Percentiles rank a stretch among this genome's conserved stretches.
Evolutionary conservation across 768 basidiomycete species (phyloP).

Genomic region (Tylopilus vinaceipallidus): DNA sequence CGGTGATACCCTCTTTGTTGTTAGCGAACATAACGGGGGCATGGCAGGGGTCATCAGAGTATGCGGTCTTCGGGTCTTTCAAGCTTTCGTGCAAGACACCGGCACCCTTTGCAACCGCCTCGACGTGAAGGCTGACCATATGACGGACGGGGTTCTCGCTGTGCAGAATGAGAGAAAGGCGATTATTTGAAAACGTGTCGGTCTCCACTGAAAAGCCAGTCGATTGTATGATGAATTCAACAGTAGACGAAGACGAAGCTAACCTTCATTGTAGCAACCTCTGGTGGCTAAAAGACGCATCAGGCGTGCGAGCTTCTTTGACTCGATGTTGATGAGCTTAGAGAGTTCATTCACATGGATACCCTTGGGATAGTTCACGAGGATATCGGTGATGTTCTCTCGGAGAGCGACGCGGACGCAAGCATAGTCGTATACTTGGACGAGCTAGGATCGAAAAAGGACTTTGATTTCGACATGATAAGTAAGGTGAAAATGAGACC

Average conservation of each 20-base stretch:
- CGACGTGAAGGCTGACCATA: constrained; percentile 20
- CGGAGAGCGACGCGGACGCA: constrained; percentile 28
- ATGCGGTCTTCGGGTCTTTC: constrained; percentile 20
- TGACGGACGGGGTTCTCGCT: constrained; percentile 21
- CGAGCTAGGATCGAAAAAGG: constrained; percentile 12
- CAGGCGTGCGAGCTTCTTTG: constrained; percentile 30
- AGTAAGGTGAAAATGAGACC: not conserved
- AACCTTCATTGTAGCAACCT: constrained; percentile 35
- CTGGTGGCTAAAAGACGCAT: constrained; percentile 30
- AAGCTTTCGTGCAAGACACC: constrained; percentile 26
- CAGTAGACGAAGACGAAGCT: not conserved
- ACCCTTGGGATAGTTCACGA: constrained; percentile 28
- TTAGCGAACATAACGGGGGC: constrained; percentile 22
- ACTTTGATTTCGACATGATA: not conserved
- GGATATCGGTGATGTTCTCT: constrained; percentile 30
- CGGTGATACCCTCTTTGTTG: constrained; percentile 17
- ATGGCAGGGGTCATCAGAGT: constrained; percentile 20
- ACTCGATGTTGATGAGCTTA: constrained; percentile 17
- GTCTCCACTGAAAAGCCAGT: constrained; percentile 20
- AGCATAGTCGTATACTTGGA: constrained; percentile 28
- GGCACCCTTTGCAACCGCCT: constrained; percentile 16
- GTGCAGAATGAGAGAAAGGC: constrained; percentile 31
- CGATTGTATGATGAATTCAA: not conserved
- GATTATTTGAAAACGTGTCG: constrained; percentile 36
- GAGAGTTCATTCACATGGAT: constrained; percentile 31